Evolutionary conservation across 2,329 filamentous ascomycete species (phyloP), one percentile per base, ranked within the genome.

Genomic region (Dothistroma pini): DNA sequence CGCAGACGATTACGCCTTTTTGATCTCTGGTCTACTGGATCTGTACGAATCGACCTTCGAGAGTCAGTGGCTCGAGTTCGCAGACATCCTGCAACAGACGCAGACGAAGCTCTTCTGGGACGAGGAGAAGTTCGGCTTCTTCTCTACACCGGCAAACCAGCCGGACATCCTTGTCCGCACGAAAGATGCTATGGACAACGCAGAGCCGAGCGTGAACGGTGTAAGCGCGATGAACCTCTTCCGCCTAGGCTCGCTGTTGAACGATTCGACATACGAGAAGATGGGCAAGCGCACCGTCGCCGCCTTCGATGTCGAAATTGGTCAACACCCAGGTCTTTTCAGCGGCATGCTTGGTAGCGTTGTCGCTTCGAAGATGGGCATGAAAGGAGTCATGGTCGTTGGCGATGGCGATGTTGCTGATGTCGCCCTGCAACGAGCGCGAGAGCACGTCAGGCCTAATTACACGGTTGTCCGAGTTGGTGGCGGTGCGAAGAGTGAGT

Each of bases 171-270:
- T 97, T 61, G 84, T 97, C 62, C 88, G 93, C 25, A 84, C 97
- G 54, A 99, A 99, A 77, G 91, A 96, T 64, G 95, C 92, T 66
- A 97, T 97, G 84, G 95, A 99, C 75, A 91, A 91, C 5, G 88
- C 91, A 1, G 89, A 95, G 62, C 95, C 95, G 0, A 95, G 91
- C 0, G 89, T 90, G 56, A 99, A 99, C 72, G 91, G 91, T 44
- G 84, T 93, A 6, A 89, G 89, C n/a, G 90, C 91, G 0, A 83
- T 85, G 16, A 97, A 97, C 72, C 80, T 97, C n/a, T 89, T 95
- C 76, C 87, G 91, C 0, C 84, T 97, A 4, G 86, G 86, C 12
- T 83, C 83, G 6, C 74, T 96, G 1, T 80, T 96, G 0, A 84
- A 85, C 52, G 86, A 91, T 65, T 78, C 85, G 1, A 75, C 76